Conservation (phyloP, 164 flowering plant species). For the Tetrastigma voinierianum region DNA sequence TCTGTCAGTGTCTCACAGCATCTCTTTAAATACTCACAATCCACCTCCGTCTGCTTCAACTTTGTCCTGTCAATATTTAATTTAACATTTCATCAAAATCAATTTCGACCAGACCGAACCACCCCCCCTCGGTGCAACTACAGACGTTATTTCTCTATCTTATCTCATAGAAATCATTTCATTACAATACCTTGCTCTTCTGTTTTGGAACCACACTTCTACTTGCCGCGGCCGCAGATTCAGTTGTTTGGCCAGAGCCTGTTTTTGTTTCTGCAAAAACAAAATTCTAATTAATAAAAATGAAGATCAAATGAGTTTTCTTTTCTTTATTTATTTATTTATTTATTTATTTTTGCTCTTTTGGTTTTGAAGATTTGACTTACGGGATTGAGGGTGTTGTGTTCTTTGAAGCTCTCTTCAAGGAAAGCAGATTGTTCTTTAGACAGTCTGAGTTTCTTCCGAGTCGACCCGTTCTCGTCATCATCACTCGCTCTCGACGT, state of each 20-base stretch:
- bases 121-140: too few relatives aligned
- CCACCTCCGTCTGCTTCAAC: slow-evolving; percentile 96
- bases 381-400: slow-evolving; percentile 90
- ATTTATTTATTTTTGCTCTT: not conserved
- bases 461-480: slow-evolving; percentile 56
- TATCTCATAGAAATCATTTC: not conserved
- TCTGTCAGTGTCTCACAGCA: slow-evolving; percentile 87
- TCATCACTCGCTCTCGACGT: slow-evolving; percentile 74
- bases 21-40: slow-evolving; percentile 86
- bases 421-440: slow-evolving; percentile 94
- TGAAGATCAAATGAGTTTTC: not conserved
- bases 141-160: not conserved
- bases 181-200: slow-evolving; percentile 92
- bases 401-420: slow-evolving; percentile 93
- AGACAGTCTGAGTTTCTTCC: slow-evolving; percentile 84
- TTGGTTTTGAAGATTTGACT: slow-evolving; percentile 28
- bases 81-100: not conserved
- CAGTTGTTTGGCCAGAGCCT: slow-evolving; percentile 68
- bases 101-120: not conserved
- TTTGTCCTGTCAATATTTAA: slow-evolving; percentile 59
- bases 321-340: not conserved
- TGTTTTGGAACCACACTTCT: slow-evolving; percentile 93
- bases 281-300: not conserved
- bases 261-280: slow-evolving; percentile 72
- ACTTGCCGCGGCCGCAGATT: slow-evolving; percentile 87